Conservation (phyloP, 805 yeast genomes). For the Deakozyma indianensis region DNA sequence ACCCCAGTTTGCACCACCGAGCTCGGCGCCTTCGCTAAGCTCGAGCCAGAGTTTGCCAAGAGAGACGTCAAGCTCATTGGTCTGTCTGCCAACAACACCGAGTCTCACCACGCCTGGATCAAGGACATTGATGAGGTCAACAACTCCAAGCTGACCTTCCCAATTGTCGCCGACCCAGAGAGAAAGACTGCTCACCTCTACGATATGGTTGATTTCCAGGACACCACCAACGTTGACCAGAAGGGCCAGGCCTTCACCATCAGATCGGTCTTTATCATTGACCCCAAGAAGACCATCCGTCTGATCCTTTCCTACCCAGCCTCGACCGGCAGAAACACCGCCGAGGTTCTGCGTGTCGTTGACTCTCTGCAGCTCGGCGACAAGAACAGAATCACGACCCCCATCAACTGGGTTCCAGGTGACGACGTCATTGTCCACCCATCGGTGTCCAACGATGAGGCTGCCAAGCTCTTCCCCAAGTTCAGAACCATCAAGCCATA, state of each 20-base stretch:
- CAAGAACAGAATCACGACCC: constrained; percentile 78
- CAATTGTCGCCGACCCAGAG: constrained; percentile 79
- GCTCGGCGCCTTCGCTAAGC: constrained; percentile 85
- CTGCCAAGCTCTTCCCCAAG: constrained; percentile 75
- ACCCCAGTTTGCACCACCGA: constrained; percentile 97
- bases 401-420: constrained; percentile 85
- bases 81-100: constrained; percentile 74
- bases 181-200: constrained; percentile 71
- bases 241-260: constrained; percentile 78
- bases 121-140: constrained; percentile 84
- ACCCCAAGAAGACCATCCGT: constrained; percentile 84
- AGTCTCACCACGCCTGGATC: constrained; percentile 79
- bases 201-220: constrained; percentile 84
- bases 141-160: constrained; percentile 65
- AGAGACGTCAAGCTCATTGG: constrained; percentile 85
- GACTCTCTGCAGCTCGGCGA: constrained; percentile 86
- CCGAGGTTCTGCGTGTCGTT: constrained; percentile 81
- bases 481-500: constrained; percentile 86
- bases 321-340: constrained; percentile 87
- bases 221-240: constrained; percentile 55
- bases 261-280: constrained; percentile 87
- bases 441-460: constrained; percentile 67
- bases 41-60: constrained; percentile 80
- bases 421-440: constrained; percentile 93
- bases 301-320: constrained; percentile 84